These are phyloP conservation scores for Elymus sibiricus DNA, from an alignment of 176 grass and related monocot genomes.

Conservation along the genomic window DNA sequence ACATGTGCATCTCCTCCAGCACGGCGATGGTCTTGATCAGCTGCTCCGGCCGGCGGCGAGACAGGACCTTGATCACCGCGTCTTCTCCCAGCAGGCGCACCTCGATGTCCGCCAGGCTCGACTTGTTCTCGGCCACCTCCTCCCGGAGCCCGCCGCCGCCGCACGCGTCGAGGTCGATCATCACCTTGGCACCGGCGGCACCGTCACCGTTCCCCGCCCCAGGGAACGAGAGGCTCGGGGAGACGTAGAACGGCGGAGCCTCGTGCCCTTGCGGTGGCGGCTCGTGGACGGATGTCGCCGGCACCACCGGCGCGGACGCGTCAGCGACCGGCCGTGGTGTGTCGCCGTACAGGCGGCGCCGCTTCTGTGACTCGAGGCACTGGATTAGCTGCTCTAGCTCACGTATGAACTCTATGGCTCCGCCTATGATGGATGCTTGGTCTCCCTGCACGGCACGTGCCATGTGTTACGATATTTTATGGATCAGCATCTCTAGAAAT, in stretches of 20 bases:
- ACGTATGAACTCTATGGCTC: slow-evolving; percentile 92
- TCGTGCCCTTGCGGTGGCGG: slow-evolving; percentile 23
- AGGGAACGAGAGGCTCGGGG: slow-evolving; percentile 51
- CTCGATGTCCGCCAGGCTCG: slow-evolving; percentile 88
- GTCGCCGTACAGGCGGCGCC: slow-evolving; percentile 64
- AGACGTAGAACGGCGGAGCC: slow-evolving; percentile 30
- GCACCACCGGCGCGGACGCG: neutral
- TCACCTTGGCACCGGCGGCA: slow-evolving; percentile 24
- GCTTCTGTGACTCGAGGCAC: slow-evolving; percentile 94
- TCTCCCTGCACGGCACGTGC: slow-evolving; percentile 58
- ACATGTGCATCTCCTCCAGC: slow-evolving; percentile 87
- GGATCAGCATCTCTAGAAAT: too few relatives aligned
- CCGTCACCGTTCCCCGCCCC: neutral
- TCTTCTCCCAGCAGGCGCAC: slow-evolving; percentile 72
- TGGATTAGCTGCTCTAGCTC: slow-evolving; percentile 94
- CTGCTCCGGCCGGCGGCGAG: slow-evolving; percentile 64
- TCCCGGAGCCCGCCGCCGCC: slow-evolving; percentile 37
- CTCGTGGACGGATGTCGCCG: slow-evolving; percentile 10
- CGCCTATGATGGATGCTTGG: slow-evolving; percentile 90
- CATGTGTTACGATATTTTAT: neutral
- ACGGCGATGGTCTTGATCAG: slow-evolving; percentile 86
- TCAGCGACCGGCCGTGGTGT: slow-evolving; percentile 49
- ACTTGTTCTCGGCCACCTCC: slow-evolving; percentile 92
- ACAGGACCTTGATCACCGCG: slow-evolving; percentile 90
- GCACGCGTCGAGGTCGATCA: slow-evolving; percentile 51